Evolutionary conservation across 2,329 filamentous ascomycete species (phyloP), one percentile per base, ranked within the genome.

Genomic region (Lecanosticta acicola): DNA sequence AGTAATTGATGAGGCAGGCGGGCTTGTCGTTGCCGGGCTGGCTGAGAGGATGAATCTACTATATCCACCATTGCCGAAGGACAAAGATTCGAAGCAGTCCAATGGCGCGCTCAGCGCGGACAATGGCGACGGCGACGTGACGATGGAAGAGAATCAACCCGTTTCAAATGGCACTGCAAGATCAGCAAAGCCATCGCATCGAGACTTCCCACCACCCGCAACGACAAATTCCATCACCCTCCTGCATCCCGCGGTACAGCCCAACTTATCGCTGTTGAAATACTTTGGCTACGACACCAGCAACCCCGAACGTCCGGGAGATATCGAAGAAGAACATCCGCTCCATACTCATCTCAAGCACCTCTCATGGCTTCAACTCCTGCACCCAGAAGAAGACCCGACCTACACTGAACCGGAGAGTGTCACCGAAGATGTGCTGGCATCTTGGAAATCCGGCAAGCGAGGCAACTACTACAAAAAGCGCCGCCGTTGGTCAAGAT

Each of bases 41-140:
- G 90, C 90, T 0, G 90, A 96, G 69, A 79, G 86, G 50, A 91
- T 95, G 84, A 87, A 86, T 1, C 79, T 95, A 14, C 70, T 96
- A 0, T 79, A 51, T 32, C 35, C 45, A 10, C 49, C 41, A 13
- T 40, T 35, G 7, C 9, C 21, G 10, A 43, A 50, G 5, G 43
- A 46, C 2, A 17, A 38, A 17, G 35, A 43, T 13, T 19, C 41
- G 7, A 14, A 39, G 29, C 18, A 33, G 32, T 14, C 18, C 35
- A 24, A 42, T 43, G 29, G 39, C 32, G 10, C 41, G 26, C 13
- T 39, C 18, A 17, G 41, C 32, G 32, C 35, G 33, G 19, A n/a
- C 20, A 38, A 43, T n/a, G 8, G 11, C 14, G 13, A 41, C 9
- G 20, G 51, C 33, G 45, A 24, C 26, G 3, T 45, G 32, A 35